Evolutionary conservation across 768 basidiomycete species (phyloP).

Genomic region (Pulveroboletus ravenelii): DNA sequence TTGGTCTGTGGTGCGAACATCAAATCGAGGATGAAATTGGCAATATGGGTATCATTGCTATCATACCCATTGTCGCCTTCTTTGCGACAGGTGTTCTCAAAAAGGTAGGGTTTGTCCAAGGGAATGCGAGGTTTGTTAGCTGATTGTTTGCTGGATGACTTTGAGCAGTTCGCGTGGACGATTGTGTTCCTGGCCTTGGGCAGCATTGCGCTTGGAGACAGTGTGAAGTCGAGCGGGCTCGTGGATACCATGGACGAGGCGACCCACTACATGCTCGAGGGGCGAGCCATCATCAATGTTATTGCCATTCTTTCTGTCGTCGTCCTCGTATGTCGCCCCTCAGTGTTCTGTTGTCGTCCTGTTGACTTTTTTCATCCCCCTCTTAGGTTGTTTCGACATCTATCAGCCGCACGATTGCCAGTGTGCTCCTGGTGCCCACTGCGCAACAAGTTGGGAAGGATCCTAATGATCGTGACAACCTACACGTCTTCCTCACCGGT

Average conservation of each 20-base stretch:
- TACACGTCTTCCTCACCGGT: conserved; percentile 91
- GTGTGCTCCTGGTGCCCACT: conserved; percentile 91
- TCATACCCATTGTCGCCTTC: conserved; percentile 89
- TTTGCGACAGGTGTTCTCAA: conserved; percentile 91
- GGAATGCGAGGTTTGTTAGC: neutral
- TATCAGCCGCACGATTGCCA: conserved; percentile 97
- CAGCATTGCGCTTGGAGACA: conserved; percentile 93
- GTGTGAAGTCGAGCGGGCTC: conserved; percentile 85
- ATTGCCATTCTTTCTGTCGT: conserved; percentile 64
- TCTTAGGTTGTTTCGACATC: conserved; percentile 83
- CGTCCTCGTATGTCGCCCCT: conserved; percentile 52
- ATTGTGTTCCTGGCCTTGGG: conserved; percentile 98
- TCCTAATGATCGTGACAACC: conserved; percentile 65
- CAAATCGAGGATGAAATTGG: conserved; percentile 71
- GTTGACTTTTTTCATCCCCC: neutral
- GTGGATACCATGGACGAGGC: conserved; percentile 68
- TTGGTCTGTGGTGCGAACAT: conserved; percentile 95
- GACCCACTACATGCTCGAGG: conserved; percentile 57
- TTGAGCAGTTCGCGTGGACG: conserved; percentile 91
- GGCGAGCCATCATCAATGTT: conserved; percentile 61
- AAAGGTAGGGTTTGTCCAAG: conserved; percentile 53
- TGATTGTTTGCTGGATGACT: conserved; percentile 65
- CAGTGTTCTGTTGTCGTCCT: no score
- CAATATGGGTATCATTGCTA: conserved; percentile 97
- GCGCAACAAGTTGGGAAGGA: conserved; percentile 86